Base-by-base conservation (phyloP, 495 filamentous ascomycete genomes). In the Lasiosphaeria miniovina region DNA sequence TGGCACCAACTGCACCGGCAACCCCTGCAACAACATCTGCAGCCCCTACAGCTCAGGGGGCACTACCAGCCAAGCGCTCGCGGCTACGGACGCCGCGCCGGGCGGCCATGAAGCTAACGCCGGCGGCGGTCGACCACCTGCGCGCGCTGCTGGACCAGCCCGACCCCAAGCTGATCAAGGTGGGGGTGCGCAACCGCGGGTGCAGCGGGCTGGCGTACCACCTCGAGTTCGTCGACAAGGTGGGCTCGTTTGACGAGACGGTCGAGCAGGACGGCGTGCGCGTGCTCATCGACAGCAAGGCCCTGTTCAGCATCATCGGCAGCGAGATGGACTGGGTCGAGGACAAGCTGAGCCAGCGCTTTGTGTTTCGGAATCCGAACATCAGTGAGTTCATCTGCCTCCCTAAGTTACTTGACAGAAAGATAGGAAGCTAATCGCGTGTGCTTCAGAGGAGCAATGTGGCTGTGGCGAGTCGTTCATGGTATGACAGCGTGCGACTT, bases 251-350 rank as follows among this genome's bases (percentile, higher is more conserved):
- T 63, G 94, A 98, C 70, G 94, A 98, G 70, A 77, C 87, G 57
- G 92, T 98, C 12, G 92, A 94, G 68, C 95, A 98, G 70, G 94
- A 96, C 65, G 94, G 92, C 4, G 94, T 98, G 12, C 94, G 88
- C 77, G 95, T 98, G 36, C 68, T 98, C 73, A 90, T 98, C 55
- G 94, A 98, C 75, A 92, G 89, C 76, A 98, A 96, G 76, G 94
- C 94, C 60, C 77, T 98, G 59, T 94, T 98, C 66, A 96, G 90
- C 69, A 96, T 98, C 48, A 96, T 98, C 71, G 94, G 95, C 8
- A 96, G 90, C 65, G 94, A 98, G 80, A 98, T 98, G 94, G 94
- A 98, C 69, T 98, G 93, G 93, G 84, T 93, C 3, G 93, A 98
- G 74, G 95, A 97, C 67, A 95, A 93, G 74, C 71, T 98, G 66